Conservation (phyloP, 2,329 filamentous ascomycete genomes). For the Ambrosiella cleistominuta region DNA sequence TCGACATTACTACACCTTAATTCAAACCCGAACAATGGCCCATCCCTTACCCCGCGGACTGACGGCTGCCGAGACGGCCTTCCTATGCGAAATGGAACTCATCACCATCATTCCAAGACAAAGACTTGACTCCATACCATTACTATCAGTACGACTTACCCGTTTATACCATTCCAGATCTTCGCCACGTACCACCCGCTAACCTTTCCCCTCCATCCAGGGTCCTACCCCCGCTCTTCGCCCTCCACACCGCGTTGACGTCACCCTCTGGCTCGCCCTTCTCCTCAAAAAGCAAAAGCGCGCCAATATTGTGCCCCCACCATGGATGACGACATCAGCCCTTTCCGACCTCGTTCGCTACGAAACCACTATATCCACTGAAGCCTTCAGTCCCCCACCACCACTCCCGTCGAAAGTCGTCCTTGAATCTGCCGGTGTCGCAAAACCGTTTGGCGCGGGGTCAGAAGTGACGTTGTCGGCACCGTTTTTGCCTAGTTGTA, state of each 20-base stretch:
- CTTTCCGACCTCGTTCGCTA: constrained; percentile 62
- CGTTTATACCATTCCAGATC: constrained; percentile 4
- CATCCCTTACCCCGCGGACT: constrained; percentile 36
- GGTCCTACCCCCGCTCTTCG: constrained; percentile 59
- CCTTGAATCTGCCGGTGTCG: constrained; percentile 26
- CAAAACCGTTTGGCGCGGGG: background rate
- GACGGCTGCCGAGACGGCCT: constrained; percentile 75
- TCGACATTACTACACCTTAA: background rate
- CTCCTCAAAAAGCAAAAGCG: constrained; percentile 87
- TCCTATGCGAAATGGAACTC: constrained; percentile 93
- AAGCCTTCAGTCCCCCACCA: constrained; percentile 60
- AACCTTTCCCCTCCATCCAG: constrained; percentile 28
- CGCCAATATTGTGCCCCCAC: constrained; percentile 78
- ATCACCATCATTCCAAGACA: constrained; percentile 87
- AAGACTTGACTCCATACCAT: constrained; percentile 65
- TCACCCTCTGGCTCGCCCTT: constrained; percentile 89
- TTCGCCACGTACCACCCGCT: background rate
- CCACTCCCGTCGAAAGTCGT: constrained; percentile 28
- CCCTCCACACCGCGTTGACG: constrained; percentile 59
- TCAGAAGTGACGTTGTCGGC: constrained; percentile 32
- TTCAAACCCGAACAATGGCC: constrained; percentile 24
- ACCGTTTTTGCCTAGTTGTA: constrained; percentile 65
- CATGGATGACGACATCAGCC: constrained; percentile 67
- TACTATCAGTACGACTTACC: constrained; percentile 56
- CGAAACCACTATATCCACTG: constrained; percentile 56